A percentile compares a stretch with the other conserved stretches of the same genome.
Evolutionary conservation across 179 eudicot species (phyloP).

Genomic region (Vitellaria paradoxa): DNA sequence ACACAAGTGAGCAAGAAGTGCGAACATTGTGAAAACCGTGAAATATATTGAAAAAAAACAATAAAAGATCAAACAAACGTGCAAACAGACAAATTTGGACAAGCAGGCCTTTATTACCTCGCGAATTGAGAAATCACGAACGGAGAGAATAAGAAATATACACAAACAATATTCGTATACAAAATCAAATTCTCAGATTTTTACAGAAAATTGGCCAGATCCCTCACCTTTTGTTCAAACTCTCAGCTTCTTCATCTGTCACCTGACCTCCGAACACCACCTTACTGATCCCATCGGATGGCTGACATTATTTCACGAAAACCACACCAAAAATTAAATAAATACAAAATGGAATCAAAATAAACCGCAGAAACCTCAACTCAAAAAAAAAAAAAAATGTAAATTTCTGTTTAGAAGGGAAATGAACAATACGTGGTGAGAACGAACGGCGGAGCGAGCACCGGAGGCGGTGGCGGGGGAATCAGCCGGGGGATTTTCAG

Average conservation of each 20-base stretch:
- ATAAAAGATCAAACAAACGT: not conserved
- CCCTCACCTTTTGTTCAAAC: constrained; percentile 68
- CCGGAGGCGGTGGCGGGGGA: constrained; percentile 27
- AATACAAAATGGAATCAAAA: constrained; percentile 6
- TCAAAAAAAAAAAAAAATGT: not conserved
- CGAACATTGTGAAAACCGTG: constrained; percentile 14
- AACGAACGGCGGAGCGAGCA: constrained; percentile 44
- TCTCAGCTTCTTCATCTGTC: constrained; percentile 85
- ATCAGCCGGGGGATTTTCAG: constrained; percentile 56
- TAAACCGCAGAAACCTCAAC: not conserved
- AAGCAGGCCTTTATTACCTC: not conserved
- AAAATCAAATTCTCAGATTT: not conserved
- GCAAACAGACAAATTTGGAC: not conserved
- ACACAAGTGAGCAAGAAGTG: not conserved
- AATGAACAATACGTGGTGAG: constrained; percentile 56
- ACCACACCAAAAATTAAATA: not conserved
- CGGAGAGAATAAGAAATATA: not conserved
- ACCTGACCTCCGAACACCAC: constrained; percentile 96
- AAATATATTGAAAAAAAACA: constrained; percentile 2
- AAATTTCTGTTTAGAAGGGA: not conserved
- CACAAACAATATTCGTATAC: not conserved
- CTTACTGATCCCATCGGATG: constrained; percentile 89
- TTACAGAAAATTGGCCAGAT: constrained; percentile 13
- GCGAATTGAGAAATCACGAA: not conserved
- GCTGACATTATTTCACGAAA: constrained; percentile 39